These are phyloP conservation scores for Parietichytrium sp. DNA, from an alignment of 108 stramenopile genomes.

Conservation along the genomic window DNA sequence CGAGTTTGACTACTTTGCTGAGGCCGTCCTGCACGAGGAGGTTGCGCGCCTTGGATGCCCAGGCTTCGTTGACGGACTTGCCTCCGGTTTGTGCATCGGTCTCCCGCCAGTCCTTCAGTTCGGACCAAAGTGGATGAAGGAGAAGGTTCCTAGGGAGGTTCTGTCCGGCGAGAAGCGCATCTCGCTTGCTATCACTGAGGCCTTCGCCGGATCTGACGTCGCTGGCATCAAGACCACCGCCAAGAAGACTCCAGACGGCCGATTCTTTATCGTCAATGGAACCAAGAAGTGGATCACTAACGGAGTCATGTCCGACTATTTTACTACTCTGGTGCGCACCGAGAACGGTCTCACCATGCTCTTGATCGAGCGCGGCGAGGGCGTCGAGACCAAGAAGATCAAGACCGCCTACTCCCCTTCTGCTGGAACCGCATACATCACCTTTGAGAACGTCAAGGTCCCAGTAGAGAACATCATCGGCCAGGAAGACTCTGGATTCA, in stretches of 20 bases:
- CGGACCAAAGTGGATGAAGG: constrained; percentile 35
- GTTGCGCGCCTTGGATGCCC: constrained; percentile 35
- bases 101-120: constrained; percentile 39
- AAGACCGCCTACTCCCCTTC: constrained; percentile 32
- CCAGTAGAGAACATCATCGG: constrained; percentile 37
- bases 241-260: neutral
- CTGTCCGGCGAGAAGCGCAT: constrained; percentile 39
- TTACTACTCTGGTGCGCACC: constrained; percentile 32
- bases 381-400: constrained; percentile 25
- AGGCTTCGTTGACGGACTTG: constrained; percentile 17
- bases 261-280: constrained; percentile 20
- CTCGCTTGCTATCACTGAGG: constrained; percentile 21
- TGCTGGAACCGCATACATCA: constrained; percentile 29
- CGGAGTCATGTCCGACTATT: constrained; percentile 23
- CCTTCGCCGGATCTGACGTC: constrained; percentile 33
- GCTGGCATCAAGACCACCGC: constrained; percentile 20
- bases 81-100: constrained; percentile 4
- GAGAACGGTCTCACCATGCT: constrained; percentile 9
- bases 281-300: constrained; percentile 39
- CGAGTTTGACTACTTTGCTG: constrained; percentile 7
- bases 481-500: neutral
- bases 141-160: constrained; percentile 32
- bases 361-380: constrained; percentile 29
- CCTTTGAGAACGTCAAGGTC: constrained; percentile 41
- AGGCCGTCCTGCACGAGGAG: constrained; percentile 32